Percentiles rank a stretch among this genome's conserved stretches.
Conservation (phyloP, 2,329 filamentous ascomycete genomes). For the Colletotrichum cordylinicola region DNA sequence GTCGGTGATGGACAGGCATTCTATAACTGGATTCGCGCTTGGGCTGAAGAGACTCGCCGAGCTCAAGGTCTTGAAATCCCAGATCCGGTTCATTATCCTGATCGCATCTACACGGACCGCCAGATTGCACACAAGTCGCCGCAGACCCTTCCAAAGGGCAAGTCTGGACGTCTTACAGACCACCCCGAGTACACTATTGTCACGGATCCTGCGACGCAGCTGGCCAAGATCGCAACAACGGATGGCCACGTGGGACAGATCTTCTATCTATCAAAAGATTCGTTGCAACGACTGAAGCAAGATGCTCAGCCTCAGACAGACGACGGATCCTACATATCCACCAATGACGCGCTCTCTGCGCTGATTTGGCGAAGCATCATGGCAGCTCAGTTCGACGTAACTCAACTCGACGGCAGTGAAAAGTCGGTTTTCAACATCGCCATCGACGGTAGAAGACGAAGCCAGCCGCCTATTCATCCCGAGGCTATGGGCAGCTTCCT, state of each 20-base stretch:
- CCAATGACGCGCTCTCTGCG: constrained; percentile 22
- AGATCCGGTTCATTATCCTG: constrained; percentile 28
- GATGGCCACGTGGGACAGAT: constrained; percentile 34
- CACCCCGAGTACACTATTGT: constrained; percentile 37
- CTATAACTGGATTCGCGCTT: constrained; percentile 35
- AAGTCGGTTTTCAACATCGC: background rate
- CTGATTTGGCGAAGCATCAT: constrained; percentile 19
- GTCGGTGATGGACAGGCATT: constrained; percentile 38
- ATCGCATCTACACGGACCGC: constrained; percentile 33
- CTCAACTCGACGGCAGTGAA: background rate
- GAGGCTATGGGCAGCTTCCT: background rate
- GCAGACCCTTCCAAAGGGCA: constrained; percentile 27
- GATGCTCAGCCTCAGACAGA: constrained; percentile 29
- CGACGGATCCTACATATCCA: constrained; percentile 33
- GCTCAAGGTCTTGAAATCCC: constrained; percentile 30
- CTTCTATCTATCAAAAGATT: constrained; percentile 35
- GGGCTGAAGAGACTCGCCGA: constrained; percentile 40
- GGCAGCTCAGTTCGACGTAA: background rate
- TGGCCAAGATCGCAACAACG: constrained; percentile 37
- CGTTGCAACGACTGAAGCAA: constrained; percentile 32
- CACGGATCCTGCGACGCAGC: constrained; percentile 30
- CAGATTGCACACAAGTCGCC: constrained; percentile 21
- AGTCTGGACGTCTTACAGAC: constrained; percentile 27
- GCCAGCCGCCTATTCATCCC: background rate
- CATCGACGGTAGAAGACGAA: background rate